These are phyloP conservation scores for Leishmania amazonensis DNA, from an alignment of 208 protist genomes.

Conservation along the genomic window DNA sequence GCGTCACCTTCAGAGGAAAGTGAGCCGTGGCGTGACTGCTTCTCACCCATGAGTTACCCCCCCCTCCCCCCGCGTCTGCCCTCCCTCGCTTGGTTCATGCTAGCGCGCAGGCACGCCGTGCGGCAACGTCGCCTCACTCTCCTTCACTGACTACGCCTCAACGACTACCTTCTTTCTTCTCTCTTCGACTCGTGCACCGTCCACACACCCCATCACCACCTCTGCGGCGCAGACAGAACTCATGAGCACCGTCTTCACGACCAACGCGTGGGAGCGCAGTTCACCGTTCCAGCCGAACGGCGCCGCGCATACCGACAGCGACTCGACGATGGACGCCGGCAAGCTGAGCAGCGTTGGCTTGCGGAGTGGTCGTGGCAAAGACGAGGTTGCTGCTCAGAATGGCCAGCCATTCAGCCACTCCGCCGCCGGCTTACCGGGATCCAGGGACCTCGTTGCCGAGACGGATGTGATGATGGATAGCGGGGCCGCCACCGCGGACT, in stretches of 20 bases:
- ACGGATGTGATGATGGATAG: neutral
- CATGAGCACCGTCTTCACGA: conserved; percentile 17
- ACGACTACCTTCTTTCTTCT: neutral
- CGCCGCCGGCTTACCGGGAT: neutral
- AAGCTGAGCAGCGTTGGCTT: neutral
- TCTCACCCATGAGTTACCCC: neutral
- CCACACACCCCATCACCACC: neutral
- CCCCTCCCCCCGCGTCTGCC: too few relatives aligned
- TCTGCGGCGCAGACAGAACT: neutral
- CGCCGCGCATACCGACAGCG: neutral
- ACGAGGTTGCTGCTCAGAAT: neutral
- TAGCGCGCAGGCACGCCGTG: neutral
- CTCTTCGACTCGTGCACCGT: neutral
- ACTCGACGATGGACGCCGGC: neutral
- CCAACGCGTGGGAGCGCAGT: conserved; percentile 16
- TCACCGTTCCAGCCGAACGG: conserved; percentile 10
- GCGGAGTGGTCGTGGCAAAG: neutral
- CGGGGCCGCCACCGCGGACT: neutral
- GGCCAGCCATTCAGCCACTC: neutral
- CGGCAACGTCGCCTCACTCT: neutral
- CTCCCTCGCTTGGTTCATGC: neutral
- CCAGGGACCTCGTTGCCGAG: neutral
- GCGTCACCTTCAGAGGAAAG: neutral
- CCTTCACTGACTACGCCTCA: neutral
- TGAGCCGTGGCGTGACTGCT: neutral